Percentiles rank a stretch among this genome's conserved stretches.
Evolutionary conservation across 75 land plant species (phyloP).

Genomic region (Pinus taeda): DNA sequence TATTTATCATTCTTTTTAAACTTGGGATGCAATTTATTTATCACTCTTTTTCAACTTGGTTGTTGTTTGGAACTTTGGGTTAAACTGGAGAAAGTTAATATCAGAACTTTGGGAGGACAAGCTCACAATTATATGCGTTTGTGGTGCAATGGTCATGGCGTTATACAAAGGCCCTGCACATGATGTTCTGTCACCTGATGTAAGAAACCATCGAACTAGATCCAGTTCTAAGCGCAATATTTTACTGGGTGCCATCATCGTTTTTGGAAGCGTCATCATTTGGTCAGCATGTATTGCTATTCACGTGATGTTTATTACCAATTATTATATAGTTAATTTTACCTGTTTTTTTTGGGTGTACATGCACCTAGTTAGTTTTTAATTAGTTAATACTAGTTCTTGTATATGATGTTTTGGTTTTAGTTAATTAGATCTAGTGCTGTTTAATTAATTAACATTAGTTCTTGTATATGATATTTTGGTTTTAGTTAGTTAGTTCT

Average conservation of each 20-base stretch:
- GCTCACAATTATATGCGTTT: not conserved
- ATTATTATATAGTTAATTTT: not conserved
- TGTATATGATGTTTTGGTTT: too few species aligned
- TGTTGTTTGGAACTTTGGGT: not conserved
- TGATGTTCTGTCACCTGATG: not conserved
- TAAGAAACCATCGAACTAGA: not conserved
- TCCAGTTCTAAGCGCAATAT: not conserved
- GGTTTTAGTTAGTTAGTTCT: too few species aligned
- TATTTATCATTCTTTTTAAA: too few species aligned
- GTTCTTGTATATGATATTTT: too few species aligned
- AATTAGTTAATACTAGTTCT: too few species aligned
- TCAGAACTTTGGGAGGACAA: not conserved
- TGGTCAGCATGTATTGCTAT: not conserved
- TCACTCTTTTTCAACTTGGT: not conserved
- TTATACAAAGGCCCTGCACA: not conserved
- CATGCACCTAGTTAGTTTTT: too few species aligned
- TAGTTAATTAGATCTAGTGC: too few species aligned
- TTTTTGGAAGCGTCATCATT: not conserved
- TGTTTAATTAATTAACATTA: too few species aligned
- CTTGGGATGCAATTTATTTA: too few species aligned
- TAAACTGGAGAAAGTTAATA: conserved; percentile 11
- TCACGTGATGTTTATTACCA: not conserved
- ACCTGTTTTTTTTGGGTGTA: not conserved
- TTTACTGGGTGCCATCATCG: not conserved
- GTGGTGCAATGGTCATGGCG: not conserved